Base-by-base conservation (phyloP, 2,329 filamentous ascomycete species). In the Colletotrichum siamense region DNA sequence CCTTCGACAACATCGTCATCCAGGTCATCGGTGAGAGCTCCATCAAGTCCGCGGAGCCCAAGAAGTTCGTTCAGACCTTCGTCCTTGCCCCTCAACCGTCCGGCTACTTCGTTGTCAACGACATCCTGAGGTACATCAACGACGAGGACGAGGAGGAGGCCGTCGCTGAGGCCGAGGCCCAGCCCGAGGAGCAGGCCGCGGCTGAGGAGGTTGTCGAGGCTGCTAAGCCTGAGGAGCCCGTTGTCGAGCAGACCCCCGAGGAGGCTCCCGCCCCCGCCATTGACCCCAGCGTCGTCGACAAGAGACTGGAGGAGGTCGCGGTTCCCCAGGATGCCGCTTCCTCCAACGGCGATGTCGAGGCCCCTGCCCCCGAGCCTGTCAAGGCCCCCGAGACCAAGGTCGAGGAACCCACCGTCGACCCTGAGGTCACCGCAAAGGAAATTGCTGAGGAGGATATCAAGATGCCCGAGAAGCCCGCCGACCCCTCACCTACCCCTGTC, bases 1-100 rank as follows among this genome's bases (percentile, higher is more conserved):
- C 96, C 12, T 94, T 93, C 85, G 93, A 96, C 77, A 98, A 96
- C 88, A 99, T 99, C 80, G 93, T 99, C 81, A 98, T 99, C 82
- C 96, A 98, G 86, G 97, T 99, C 81, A 98, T 99, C 83, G 97
- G 97, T 79, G 96, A 99, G 87, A 98, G 97, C 82, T 98, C 96
- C 82, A 98, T 98, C 92, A 98, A 98, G 86, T 93, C 92, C 65
- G 93, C 94, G 79, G 95, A 97, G 75, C 95, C 96, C 82, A 96
- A 95, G 89, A 98, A 98, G 86, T 99, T 99, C 83, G 94, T 96
- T 55, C 97, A 99, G 90, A 99, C 96, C 69, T 99, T 99, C 81
- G 95, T 99, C 78, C 94, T 99, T 78, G 97, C 97, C 65, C 93
- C 96, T 86, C 97, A 99, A 88, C 95, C 95, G 66, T 98, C 96